phyloP scores from a whole-genome alignment of 2,329 filamentous ascomycete genomes.

The Ustilaginoidea virens region DNA sequence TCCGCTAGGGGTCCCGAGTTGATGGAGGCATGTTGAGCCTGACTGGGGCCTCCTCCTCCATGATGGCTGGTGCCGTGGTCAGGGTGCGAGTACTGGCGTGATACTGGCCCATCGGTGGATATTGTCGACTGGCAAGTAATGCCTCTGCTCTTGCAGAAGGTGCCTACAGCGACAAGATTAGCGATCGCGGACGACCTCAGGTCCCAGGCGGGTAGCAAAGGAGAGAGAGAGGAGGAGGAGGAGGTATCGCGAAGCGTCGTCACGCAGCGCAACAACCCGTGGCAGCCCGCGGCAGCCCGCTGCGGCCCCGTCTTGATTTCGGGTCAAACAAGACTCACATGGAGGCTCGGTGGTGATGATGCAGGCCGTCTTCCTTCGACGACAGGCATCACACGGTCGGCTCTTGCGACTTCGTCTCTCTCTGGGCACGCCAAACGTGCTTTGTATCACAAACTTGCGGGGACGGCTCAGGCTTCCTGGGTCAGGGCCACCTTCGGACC shows the following conservation, averaged over 20 bases:
- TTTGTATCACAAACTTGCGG: slow-evolving; percentile 25
- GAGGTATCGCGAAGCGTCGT: no score
- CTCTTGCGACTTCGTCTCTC: slow-evolving; percentile 28
- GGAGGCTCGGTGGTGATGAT: slow-evolving; percentile 27
- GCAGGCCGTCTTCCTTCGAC: slow-evolving; percentile 29
- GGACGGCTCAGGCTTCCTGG: slow-evolving; percentile 4
- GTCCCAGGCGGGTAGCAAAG: no score
- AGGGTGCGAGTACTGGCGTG: background rate
- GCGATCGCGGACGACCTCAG: no score
- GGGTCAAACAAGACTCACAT: no score
- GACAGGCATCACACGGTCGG: slow-evolving; percentile 29
- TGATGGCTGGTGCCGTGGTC: no score
- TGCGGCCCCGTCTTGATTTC: no score
- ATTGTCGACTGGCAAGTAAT: slow-evolving; percentile 18
- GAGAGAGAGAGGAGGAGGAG: no score
- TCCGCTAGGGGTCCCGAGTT: background rate
- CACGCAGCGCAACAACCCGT: no score
- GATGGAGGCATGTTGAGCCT: background rate
- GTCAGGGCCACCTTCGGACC: slow-evolving; percentile 2
- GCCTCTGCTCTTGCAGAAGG: slow-evolving; percentile 19
- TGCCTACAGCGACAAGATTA: no score
- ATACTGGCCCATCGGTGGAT: slow-evolving; percentile 2
- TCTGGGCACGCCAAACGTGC: slow-evolving; percentile 23
- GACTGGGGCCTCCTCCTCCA: no score
- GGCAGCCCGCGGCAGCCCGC: no score